Evolutionary conservation across 2,329 filamentous ascomycete species (phyloP).

Genomic region (Massarina eburnea): DNA sequence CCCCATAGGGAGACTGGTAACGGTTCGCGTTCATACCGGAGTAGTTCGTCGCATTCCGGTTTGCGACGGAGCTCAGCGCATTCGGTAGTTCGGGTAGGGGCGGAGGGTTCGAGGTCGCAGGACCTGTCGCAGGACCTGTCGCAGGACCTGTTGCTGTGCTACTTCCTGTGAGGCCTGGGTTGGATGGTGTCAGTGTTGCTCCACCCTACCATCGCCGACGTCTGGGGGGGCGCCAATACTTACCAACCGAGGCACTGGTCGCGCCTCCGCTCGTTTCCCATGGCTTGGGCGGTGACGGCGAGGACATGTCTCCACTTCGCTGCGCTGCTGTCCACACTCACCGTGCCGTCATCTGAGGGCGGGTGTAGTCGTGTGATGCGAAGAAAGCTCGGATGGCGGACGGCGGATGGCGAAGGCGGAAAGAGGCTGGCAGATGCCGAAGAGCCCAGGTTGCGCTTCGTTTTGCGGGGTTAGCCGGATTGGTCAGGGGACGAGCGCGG

Average conservation of each 20-base stretch:
- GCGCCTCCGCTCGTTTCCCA: slow-evolving; percentile 82
- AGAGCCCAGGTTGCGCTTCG: background rate
- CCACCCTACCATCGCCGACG: slow-evolving; percentile 16
- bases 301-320: slow-evolving; percentile 51
- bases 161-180: slow-evolving; percentile 40
- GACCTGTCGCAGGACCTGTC: slow-evolving; percentile 47
- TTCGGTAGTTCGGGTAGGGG: slow-evolving; percentile 79
- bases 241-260: slow-evolving; percentile 43
- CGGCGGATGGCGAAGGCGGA: background rate
- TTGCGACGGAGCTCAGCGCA: slow-evolving; percentile 75
- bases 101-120: slow-evolving; percentile 55
- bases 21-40: slow-evolving; percentile 63
- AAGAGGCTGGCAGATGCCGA: slow-evolving; percentile 8
- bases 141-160: slow-evolving; percentile 48
- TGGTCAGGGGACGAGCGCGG: slow-evolving; percentile 6
- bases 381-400: background rate
- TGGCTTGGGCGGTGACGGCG: slow-evolving; percentile 87
- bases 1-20: slow-evolving; percentile 54
- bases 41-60: slow-evolving; percentile 85
- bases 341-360: slow-evolving; percentile 22
- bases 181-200: slow-evolving; percentile 16
- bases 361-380: background rate
- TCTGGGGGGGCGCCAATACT: slow-evolving; percentile 20
- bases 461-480: slow-evolving; percentile 15
- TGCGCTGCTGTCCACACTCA: slow-evolving; percentile 20